Base-by-base conservation (phyloP, 202 grass and related monocot genomes). In the Saccharum hybrid region DNA sequence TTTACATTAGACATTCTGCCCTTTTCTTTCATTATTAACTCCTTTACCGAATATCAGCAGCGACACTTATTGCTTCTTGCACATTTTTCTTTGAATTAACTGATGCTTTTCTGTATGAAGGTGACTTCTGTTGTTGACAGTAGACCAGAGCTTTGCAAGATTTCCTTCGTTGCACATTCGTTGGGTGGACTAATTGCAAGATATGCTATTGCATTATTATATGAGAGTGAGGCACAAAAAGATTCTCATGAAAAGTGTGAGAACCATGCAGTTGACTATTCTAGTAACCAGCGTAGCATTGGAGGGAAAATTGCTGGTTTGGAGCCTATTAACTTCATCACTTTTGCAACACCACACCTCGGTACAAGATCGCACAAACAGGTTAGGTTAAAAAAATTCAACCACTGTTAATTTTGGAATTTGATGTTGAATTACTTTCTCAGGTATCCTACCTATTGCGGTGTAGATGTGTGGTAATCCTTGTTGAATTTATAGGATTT, bases 261-360 rank as follows among this genome's bases (percentile, higher is more conserved):
- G 13, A 75, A 89, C 38, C 78, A 74, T 81, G 78, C n/a, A 49
- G 26, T n/a, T 72, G 69, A 82, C 74, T 37, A n/a, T 82, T 48
- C 38, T 74, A 82, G 57, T 51, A 66, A 39, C 15, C 74, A 79
- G 59, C 59, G 38, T 19, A 71, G 59, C 23, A 59, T 65, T 33
- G 72, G 74, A 89, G 85, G 81, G 19, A 90, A 89, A 89, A 92
- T 98, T 87, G 93, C 87, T 88, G 96, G 93, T 88, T 88, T 98
- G 82, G 89, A 98, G 66, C 89, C 96, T 42, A 83, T 94, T 34
- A 98, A 96, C 81, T 98, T 98, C 80, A 88, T 96, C 41, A 98
- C 96, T 76, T 92, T 96, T 89, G 93, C 91, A 67, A 96, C 96
- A 72, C 96, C 96, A 81, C 93, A 98, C 84, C 93, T 98, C 68